A percentile compares a stretch with the other conserved stretches of the same genome.
Evolutionary conservation across 1,139 yeast genomes (phyloP).

Genomic region (Debaryomyces subglobosus): DNA sequence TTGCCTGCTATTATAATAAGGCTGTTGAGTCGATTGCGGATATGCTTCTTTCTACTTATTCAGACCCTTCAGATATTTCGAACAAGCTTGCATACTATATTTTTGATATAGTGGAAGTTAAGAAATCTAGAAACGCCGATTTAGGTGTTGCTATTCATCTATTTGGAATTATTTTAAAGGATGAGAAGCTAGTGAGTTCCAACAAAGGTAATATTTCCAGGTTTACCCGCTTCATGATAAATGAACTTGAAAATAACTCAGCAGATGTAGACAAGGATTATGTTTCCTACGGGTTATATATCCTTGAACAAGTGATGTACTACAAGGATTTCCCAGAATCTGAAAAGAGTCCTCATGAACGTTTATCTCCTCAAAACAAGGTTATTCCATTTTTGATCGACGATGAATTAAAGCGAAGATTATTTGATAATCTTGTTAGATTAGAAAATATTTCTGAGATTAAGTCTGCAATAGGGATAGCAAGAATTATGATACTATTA

Average conservation of each 20-base stretch:
- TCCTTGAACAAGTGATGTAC: constrained; percentile 52
- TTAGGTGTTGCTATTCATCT: constrained; percentile 48
- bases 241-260: constrained; percentile 31
- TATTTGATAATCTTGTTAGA: constrained; percentile 48
- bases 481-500: constrained; percentile 55
- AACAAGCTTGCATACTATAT: constrained; percentile 17
- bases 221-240: constrained; percentile 41
- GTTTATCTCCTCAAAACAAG: constrained; percentile 5
- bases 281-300: constrained; percentile 53
- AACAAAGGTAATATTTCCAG: constrained; percentile 24
- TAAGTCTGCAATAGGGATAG: constrained; percentile 52
- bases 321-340: constrained; percentile 45
- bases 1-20: constrained; percentile 55
- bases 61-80: constrained; percentile 14
- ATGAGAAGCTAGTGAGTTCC: constrained; percentile 18
- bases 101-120: constrained; percentile 11
- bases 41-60: constrained; percentile 29
- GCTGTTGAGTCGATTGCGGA: constrained; percentile 53
- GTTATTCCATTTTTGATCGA: constrained; percentile 25
- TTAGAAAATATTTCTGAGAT: constrained; percentile 44
- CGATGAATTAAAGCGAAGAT: constrained; percentile 26
- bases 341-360: constrained; percentile 18
- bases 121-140: constrained; percentile 15
- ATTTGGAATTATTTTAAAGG: constrained; percentile 49
- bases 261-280: constrained; percentile 45